phyloP scores from a whole-genome alignment of 495 filamentous ascomycete genomes.

The Mytilinidion resinicola region DNA sequence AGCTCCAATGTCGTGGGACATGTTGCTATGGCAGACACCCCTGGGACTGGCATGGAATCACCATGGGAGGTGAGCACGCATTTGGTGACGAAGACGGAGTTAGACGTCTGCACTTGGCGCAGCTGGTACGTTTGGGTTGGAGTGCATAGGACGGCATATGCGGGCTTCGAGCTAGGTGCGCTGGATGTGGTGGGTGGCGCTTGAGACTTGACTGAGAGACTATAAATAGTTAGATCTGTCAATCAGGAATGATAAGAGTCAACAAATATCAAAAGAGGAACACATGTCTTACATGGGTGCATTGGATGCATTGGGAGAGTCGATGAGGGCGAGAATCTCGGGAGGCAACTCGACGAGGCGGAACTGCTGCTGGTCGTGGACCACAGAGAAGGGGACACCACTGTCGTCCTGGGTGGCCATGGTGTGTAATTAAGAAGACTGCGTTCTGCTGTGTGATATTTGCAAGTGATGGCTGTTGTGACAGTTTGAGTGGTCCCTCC shows the following conservation, averaged over 20 bases:
- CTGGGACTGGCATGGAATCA: slow-evolving; percentile 34
- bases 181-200: slow-evolving; percentile 29
- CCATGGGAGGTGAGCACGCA: slow-evolving; percentile 34
- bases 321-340: slow-evolving; percentile 60
- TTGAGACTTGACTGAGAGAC: slow-evolving; percentile 59
- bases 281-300: slow-evolving; percentile 26
- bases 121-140: slow-evolving; percentile 65
- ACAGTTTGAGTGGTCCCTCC: not conserved
- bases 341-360: slow-evolving; percentile 76
- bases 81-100: slow-evolving; percentile 66
- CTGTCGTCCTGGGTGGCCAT: slow-evolving; percentile 56
- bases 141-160: slow-evolving; percentile 70
- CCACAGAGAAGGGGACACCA: slow-evolving; percentile 59
- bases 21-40: slow-evolving; percentile 59
- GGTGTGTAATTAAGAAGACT: not conserved
- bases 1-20: slow-evolving; percentile 67
- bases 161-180: slow-evolving; percentile 35
- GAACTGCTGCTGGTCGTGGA: slow-evolving; percentile 54
- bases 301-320: slow-evolving; percentile 23
- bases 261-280: not conserved
- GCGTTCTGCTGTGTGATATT: not conserved
- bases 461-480: not conserved
- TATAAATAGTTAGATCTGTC: slow-evolving; percentile 31
- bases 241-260: not conserved
- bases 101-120: slow-evolving; percentile 87